These are phyloP conservation scores for Paracorniculantispora psalliotae DNA, from an alignment of 2,329 filamentous ascomycete species.

Conservation along the genomic window DNA sequence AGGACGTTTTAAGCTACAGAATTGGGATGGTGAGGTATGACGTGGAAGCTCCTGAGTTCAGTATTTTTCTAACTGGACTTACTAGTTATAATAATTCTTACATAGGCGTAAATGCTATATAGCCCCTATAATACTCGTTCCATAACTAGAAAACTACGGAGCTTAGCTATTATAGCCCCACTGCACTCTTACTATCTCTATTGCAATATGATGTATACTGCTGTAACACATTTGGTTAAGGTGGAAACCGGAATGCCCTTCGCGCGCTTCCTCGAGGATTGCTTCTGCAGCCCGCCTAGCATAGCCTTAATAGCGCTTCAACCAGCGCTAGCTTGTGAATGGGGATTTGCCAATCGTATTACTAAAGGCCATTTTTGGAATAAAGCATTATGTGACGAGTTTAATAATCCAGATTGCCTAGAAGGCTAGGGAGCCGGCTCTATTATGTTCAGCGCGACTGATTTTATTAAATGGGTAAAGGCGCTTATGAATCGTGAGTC, in stretches of 20 bases:
- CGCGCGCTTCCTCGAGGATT: conserved; percentile 18
- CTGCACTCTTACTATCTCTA: conserved; percentile 21
- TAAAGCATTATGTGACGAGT: conserved; percentile 5
- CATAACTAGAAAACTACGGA: conserved; percentile 23
- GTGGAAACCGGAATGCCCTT: conserved; percentile 16
- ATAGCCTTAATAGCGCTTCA: conserved; percentile 23
- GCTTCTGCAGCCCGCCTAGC: conserved; percentile 21
- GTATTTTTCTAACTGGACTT: background rate
- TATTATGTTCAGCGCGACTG: conserved; percentile 22
- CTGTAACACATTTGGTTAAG: conserved; percentile 22
- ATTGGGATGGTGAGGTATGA: background rate
- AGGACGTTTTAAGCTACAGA: background rate
- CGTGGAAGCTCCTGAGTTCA: background rate
- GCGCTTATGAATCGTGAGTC: conserved; percentile 22
- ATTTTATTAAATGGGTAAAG: conserved; percentile 25
- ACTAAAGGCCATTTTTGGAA: conserved; percentile 18
- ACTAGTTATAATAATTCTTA: conserved; percentile 9
- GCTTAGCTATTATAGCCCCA: conserved; percentile 19
- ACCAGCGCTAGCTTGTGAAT: conserved; percentile 12
- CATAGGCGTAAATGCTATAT: conserved; percentile 14
- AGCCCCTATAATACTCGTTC: conserved; percentile 21
- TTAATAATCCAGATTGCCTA: conserved; percentile 16
- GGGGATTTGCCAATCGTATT: conserved; percentile 19
- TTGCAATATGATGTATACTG: conserved; percentile 26
- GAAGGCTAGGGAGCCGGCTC: conserved; percentile 27